Evolutionary conservation across 306 rosid genomes (phyloP).

Genomic region (Lathyrus tuberosus): DNA sequence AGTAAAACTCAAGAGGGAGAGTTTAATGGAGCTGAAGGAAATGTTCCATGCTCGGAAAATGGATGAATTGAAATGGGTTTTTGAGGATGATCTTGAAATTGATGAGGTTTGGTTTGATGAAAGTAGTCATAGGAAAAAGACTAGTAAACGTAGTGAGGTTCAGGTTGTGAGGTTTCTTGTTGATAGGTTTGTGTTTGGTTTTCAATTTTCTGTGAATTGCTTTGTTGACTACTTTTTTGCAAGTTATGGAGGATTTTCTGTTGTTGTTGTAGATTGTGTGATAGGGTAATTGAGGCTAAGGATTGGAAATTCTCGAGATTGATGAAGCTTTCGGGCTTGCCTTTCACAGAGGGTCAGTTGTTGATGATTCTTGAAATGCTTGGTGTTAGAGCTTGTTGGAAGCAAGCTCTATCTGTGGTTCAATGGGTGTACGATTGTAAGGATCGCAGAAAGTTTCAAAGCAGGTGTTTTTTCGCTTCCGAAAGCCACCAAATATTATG

Average conservation of each 20-base stretch:
- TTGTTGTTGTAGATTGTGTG: slow-evolving; percentile 60
- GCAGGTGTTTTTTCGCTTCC: slow-evolving; percentile 58
- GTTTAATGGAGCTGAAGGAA: slow-evolving; percentile 60
- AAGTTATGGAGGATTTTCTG: not conserved
- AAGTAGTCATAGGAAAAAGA: slow-evolving; percentile 31
- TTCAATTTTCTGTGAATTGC: slow-evolving; percentile 6
- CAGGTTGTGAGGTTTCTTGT: slow-evolving; percentile 80
- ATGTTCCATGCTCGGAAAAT: slow-evolving; percentile 65
- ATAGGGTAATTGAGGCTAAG: slow-evolving; percentile 54
- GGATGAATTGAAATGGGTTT: slow-evolving; percentile 72
- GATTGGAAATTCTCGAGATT: slow-evolving; percentile 90
- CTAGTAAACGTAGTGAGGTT: slow-evolving; percentile 60
- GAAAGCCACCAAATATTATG: not conserved
- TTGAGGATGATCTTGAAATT: slow-evolving; percentile 71
- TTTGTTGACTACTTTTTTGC: not conserved
- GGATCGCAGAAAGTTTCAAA: slow-evolving; percentile 57
- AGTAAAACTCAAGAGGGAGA: slow-evolving; percentile 67
- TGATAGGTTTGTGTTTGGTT: slow-evolving; percentile 65
- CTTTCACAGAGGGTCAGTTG: slow-evolving; percentile 76
- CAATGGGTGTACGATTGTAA: slow-evolving; percentile 75
- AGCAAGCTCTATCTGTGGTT: slow-evolving; percentile 77
- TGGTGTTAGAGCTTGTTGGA: slow-evolving; percentile 70
- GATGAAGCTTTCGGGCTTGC: slow-evolving; percentile 87
- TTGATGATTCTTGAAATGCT: slow-evolving; percentile 69
- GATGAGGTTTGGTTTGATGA: slow-evolving; percentile 52